Evolutionary conservation across 345 rosid species (phyloP), one percentile per base, ranked within the genome.

Genomic region (Excoecaria cochinchinensis): DNA sequence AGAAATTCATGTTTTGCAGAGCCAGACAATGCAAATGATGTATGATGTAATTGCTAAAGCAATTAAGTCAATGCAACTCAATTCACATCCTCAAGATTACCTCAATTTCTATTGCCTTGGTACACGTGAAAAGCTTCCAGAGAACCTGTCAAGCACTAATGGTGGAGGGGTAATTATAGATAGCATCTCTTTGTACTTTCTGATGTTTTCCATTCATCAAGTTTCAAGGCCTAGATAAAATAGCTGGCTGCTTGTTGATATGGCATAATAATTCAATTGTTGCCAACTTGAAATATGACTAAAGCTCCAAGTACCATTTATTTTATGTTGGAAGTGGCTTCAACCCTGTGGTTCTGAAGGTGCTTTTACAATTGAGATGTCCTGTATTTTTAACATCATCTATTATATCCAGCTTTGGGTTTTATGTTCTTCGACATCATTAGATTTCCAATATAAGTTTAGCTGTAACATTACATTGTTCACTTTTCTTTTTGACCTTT

Each of bases 81-180:
- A 57, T 76, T 77, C 89, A 38, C 86, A 88, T 84, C 99, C 98
- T 61, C 88, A 74, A 64, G 97, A 95, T 70, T 95, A 90, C 89
- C 97, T 95, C 50, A 95, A 93, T 90, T 95, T 95, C 84, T 95
- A 87, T 81, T 95, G 97, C 77, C 82, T 94, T 71, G 98, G 97
- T 73, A 94, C 90, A 11, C 82, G 91, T 71, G 98, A 94, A 81
- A 58, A 77, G 74, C 60, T 47, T 67, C 80, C 89, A 7, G 67
- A 57, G 21, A 82, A 80, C 25, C 16, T 57, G 61, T 69, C 81
- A 40, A 66, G 6, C 67, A 52, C 78, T 40, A 74, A 71, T 57
- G 87, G 83, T 76, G 84, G 47, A 65, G 51, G 1, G 98, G 98
- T 92, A 88, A 61, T 31, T 39, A 50, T 39, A 50, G 66, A 31